phyloP scores from a whole-genome alignment of 176 grass and related monocot genomes.

The Oropetium thomaeum region DNA sequence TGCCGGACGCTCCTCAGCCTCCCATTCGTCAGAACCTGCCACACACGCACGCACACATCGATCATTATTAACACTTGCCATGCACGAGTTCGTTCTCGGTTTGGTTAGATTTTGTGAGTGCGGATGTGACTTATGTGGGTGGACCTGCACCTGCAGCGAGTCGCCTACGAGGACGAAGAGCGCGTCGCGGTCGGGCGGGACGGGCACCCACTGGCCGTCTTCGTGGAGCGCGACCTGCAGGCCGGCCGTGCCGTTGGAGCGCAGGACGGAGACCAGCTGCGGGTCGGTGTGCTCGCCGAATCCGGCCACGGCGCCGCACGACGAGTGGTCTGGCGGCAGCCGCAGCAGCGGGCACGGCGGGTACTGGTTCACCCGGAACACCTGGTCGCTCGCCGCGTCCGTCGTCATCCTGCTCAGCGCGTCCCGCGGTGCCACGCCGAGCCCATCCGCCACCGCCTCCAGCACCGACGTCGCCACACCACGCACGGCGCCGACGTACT shows the following conservation, averaged over 20 bases:
- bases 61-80: background rate
- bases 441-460: constrained; percentile 59
- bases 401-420: constrained; percentile 46
- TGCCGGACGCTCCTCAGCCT: constrained; percentile 75
- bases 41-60: background rate
- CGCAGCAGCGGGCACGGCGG: constrained; percentile 63
- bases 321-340: constrained; percentile 32
- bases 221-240: constrained; percentile 67
- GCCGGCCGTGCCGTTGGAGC: constrained; percentile 57
- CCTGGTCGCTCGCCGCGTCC: constrained; percentile 45
- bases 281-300: constrained; percentile 97
- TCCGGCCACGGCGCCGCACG: constrained; percentile 50
- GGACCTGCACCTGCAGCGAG: constrained; percentile 53
- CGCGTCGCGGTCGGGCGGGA: constrained; percentile 59
- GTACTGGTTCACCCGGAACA: constrained; percentile 90
- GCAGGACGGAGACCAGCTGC: constrained; percentile 74
- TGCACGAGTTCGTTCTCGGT: background rate
- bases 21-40: constrained; percentile 75
- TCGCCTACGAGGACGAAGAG: constrained; percentile 89
- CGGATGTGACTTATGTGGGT: background rate
- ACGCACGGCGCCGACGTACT: constrained; percentile 49
- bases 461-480: constrained; percentile 45
- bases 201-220: constrained; percentile 59
- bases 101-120: background rate
- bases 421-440: constrained; percentile 45